Conservation (phyloP, 176 grass and related monocot genomes). For the Oryza australiensis region DNA sequence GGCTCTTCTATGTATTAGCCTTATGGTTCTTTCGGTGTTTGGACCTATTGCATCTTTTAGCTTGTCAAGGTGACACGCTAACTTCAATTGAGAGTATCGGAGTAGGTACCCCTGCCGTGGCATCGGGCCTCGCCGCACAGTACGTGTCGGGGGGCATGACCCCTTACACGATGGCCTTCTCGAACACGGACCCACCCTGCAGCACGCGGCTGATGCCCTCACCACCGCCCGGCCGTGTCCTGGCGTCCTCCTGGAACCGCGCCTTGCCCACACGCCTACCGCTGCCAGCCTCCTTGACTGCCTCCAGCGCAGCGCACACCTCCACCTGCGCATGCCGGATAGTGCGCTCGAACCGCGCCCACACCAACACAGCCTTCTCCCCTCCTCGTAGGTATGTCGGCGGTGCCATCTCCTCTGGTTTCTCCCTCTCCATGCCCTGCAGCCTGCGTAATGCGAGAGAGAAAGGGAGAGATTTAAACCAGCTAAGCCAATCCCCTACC, state of each 20-base stretch:
- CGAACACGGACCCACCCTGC: conserved; percentile 34
- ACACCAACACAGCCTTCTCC: conserved; percentile 44
- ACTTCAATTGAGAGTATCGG: no score
- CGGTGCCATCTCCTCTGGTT: conserved; percentile 52
- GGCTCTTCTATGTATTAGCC: no score
- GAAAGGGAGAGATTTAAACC: neutral
- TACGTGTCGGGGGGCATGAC: conserved; percentile 67
- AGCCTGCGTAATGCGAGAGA: neutral
- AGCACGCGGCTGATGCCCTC: conserved; percentile 29
- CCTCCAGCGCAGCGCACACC: conserved; percentile 68
- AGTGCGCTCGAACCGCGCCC: conserved; percentile 73
- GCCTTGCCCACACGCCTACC: conserved; percentile 19
- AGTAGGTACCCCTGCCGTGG: neutral
- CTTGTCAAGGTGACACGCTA: no score
- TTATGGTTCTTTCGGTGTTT: no score
- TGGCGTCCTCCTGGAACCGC: no score
- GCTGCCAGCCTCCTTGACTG: conserved; percentile 40
- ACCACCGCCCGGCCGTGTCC: no score
- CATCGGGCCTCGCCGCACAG: conserved; percentile 55
- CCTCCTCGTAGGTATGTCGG: conserved; percentile 64
- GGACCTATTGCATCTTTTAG: no score
- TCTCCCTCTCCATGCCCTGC: conserved; percentile 63
- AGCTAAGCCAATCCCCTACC: neutral
- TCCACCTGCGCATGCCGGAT: conserved; percentile 70
- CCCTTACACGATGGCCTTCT: conserved; percentile 51